Evolutionary conservation across 495 filamentous ascomycete species (phyloP).

Genomic region (Penicillium pulvis): DNA sequence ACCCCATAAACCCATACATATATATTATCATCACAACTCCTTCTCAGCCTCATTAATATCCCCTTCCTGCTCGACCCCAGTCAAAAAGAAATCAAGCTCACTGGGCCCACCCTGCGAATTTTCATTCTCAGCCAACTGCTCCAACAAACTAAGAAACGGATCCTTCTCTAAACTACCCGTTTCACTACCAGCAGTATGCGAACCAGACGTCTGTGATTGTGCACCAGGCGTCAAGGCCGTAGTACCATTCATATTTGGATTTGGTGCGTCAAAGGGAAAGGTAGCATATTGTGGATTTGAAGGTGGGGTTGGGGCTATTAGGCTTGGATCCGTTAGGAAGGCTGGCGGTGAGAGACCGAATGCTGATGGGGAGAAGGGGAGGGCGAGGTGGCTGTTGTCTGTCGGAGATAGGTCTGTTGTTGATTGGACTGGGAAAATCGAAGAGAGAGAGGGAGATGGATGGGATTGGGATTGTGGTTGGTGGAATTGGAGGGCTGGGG

Average conservation of each 20-base stretch:
- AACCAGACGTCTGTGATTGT: slow-evolving; percentile 39
- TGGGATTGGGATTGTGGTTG: slow-evolving; percentile 12
- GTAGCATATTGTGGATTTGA: slow-evolving; percentile 46
- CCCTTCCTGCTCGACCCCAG: slow-evolving; percentile 26
- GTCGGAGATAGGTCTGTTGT: slow-evolving; percentile 11
- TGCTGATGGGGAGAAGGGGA: slow-evolving; percentile 37
- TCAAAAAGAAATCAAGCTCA: slow-evolving; percentile 72
- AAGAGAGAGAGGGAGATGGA: slow-evolving; percentile 21
- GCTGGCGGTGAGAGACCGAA: slow-evolving; percentile 36
- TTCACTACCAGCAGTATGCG: slow-evolving; percentile 34
- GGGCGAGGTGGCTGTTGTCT: slow-evolving; percentile 17
- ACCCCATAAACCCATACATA: background rate
- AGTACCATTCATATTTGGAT: slow-evolving; percentile 10
- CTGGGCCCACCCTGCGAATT: slow-evolving; percentile 59
- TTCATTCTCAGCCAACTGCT: slow-evolving; percentile 81
- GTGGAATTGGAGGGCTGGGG: slow-evolving; percentile 26
- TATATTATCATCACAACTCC: background rate
- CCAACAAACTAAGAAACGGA: slow-evolving; percentile 75
- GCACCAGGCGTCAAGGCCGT: slow-evolving; percentile 39
- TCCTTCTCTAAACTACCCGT: slow-evolving; percentile 61
- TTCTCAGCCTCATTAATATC: slow-evolving; percentile 11
- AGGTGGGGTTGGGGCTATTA: slow-evolving; percentile 35
- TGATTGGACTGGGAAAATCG: slow-evolving; percentile 31
- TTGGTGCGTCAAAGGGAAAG: slow-evolving; percentile 43
- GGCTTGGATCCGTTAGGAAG: slow-evolving; percentile 33